phyloP scores from a whole-genome alignment of 1,284 basidiomycete species.

The Leccinum solheimii region DNA sequence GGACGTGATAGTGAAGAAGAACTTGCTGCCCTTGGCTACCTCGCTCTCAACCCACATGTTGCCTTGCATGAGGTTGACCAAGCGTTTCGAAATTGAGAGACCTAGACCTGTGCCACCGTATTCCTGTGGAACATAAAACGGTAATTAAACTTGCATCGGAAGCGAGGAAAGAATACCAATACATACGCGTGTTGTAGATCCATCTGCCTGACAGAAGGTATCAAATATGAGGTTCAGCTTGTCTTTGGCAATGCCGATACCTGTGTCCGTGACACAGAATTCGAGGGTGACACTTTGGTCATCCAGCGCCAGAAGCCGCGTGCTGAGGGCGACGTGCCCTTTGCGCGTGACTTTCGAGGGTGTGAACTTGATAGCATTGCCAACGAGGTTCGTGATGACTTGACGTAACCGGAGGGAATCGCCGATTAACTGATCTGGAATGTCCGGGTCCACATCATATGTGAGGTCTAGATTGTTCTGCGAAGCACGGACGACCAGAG shows the following conservation, averaged over 20 bases:
- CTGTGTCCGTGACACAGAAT: constrained; percentile 97
- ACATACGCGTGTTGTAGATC: constrained; percentile 82
- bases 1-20: constrained; percentile 95
- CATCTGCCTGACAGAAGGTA: constrained; percentile 99
- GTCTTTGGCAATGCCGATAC: constrained; percentile 99
- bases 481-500: constrained; percentile 95
- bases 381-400: constrained; percentile 94
- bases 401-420: constrained; percentile 93
- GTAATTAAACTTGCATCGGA: constrained; percentile 25
- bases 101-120: constrained; percentile 98
- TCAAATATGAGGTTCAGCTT: constrained; percentile 99
- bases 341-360: constrained; percentile 73
- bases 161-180: constrained; percentile 7
- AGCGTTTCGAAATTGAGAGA: constrained; percentile 92
- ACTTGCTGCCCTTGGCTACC: constrained; percentile 89
- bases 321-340: constrained; percentile 91
- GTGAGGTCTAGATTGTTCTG: constrained; percentile 98
- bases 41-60: constrained; percentile 99
- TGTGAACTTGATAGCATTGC: constrained; percentile 96
- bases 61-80: constrained; percentile 97
- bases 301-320: constrained; percentile 73
- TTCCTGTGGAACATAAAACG: constrained; percentile 54
- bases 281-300: constrained; percentile 86
- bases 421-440: constrained; percentile 96
- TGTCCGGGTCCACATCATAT: constrained; percentile 94